Evolutionary conservation across 2,329 filamentous ascomycete species (phyloP), one percentile per base, ranked within the genome.

Genomic region (Didymella pinodella): DNA sequence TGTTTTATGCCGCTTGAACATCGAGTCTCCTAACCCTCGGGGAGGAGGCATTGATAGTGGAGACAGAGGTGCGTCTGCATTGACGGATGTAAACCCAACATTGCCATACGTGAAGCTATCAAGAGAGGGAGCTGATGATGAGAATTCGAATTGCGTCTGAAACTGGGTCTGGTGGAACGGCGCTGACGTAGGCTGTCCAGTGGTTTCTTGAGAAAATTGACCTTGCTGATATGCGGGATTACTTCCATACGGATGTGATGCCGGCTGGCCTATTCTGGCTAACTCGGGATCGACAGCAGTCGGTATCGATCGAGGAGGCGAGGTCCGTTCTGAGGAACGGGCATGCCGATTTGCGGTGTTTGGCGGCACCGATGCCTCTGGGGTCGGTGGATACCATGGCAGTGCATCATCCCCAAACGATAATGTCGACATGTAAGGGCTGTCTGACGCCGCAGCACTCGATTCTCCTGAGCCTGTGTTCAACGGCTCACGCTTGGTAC

Each of bases 401-500:
- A 66, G 61, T 8, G 54, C 55, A 53, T 66, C 57, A 29, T 73
- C 66, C 31, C 72, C 70, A 48, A 75, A 72, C 1, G 69, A 64
- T 47, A 75, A 68, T 2, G 65, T 67, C 12, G 70, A 68, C 44
- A 64, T 65, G 59, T 72, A 71, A 8, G 75, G 73, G 54, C 71
- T 76, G 29, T 52, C 65, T 18, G 68, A 67, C 75, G 36, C 52
- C 10, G 46, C 40, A 7, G 46, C 40, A 7, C 43, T 52, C 16
- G 74, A 74, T 43, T 62, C 57, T 41, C 57, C 66, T 1, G 69
- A 71, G 14, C 54, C 62, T 4, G 65, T 55, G 22, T 67, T 72
- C 40, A 76, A 78, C 50, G 78, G 78, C 61, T 76, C 85, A 85
- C 85, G 86, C 72, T 86, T 89, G 48, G 84, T 83, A 56, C 90